A percentile compares a stretch with the other conserved stretches of the same genome.
phyloP scores from a whole-genome alignment of 345 rosid genomes.

The Euphorbia lathyris region DNA sequence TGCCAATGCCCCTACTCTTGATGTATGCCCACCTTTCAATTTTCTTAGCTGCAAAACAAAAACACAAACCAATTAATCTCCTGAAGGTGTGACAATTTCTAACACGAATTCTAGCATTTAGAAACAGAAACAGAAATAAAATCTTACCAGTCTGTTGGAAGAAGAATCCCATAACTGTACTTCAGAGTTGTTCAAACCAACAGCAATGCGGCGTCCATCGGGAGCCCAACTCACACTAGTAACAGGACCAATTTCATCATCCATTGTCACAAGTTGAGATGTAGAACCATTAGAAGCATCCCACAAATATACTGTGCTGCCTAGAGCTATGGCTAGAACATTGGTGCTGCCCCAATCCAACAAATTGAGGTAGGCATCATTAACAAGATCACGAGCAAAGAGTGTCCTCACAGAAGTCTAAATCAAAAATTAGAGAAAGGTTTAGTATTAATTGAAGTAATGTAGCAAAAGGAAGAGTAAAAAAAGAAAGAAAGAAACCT shows the following conservation, averaged over 20 bases:
- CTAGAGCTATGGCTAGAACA: too few relatives aligned
- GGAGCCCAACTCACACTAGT: conserved; percentile 51
- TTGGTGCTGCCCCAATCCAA: conserved; percentile 44
- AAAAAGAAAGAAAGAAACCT: too few relatives aligned
- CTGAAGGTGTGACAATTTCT: too few relatives aligned
- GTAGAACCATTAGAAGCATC: conserved; percentile 45
- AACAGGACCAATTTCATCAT: conserved; percentile 41
- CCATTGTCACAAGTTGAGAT: conserved; percentile 47
- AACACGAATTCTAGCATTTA: too few relatives aligned
- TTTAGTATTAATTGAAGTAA: too few relatives aligned
- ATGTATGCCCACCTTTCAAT: too few relatives aligned
- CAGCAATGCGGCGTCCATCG: conserved; percentile 42
- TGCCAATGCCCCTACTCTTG: too few relatives aligned
- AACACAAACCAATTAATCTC: too few relatives aligned
- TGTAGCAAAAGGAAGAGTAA: neutral
- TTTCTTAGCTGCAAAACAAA: too few relatives aligned
- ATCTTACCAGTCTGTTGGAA: conserved; percentile 30
- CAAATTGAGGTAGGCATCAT: conserved; percentile 11
- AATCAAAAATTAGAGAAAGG: too few relatives aligned
- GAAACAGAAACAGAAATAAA: too few relatives aligned
- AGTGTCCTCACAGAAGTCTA: conserved; percentile 15
- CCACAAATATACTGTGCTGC: conserved; percentile 46
- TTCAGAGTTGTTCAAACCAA: too few relatives aligned
- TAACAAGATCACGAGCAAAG: conserved; percentile 5
- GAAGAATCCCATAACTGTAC: conserved; percentile 48